Evolutionary conservation across 2,329 filamentous ascomycete genomes (phyloP).

Genomic region (Cercospora sojina): DNA sequence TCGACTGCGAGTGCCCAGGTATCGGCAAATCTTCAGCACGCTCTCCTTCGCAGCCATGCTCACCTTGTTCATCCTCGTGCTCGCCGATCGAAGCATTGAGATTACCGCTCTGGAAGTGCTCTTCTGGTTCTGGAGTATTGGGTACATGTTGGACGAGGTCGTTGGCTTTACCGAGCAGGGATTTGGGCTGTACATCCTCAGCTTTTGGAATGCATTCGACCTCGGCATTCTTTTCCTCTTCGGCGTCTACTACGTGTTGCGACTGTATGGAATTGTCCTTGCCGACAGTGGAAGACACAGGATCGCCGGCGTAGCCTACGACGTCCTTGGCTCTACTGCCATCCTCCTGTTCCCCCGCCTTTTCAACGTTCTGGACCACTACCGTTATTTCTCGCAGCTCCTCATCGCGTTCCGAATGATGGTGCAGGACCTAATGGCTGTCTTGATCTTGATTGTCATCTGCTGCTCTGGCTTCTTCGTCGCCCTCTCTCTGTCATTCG

Average conservation of each 20-base stretch:
- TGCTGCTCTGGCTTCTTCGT: slow-evolving; percentile 94
- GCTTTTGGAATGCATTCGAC: slow-evolving; percentile 96
- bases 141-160: slow-evolving; percentile 94
- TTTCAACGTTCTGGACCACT: slow-evolving; percentile 91
- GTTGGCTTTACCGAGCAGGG: slow-evolving; percentile 96
- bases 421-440: slow-evolving; percentile 82
- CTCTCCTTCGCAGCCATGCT: slow-evolving; percentile 82
- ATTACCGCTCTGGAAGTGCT: slow-evolving; percentile 84
- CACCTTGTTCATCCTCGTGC: slow-evolving; percentile 78
- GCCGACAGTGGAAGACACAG: slow-evolving; percentile 66
- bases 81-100: slow-evolving; percentile 69
- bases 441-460: slow-evolving; percentile 80
- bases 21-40: slow-evolving; percentile 86
- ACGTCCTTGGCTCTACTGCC: slow-evolving; percentile 88
- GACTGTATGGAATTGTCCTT: slow-evolving; percentile 82
- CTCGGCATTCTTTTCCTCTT: slow-evolving; percentile 83
- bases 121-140: slow-evolving; percentile 97
- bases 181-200: slow-evolving; percentile 94
- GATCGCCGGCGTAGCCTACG: slow-evolving; percentile 83
- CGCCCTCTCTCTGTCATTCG: slow-evolving; percentile 82
- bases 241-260: slow-evolving; percentile 84
- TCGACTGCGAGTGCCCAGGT: slow-evolving; percentile 83
- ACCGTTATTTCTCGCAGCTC: slow-evolving; percentile 92
- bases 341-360: slow-evolving; percentile 86
- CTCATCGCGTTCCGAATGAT: slow-evolving; percentile 93